These are phyloP conservation scores for Trichoderma sp. DNA, from an alignment of 2,329 filamentous ascomycete genomes.

Conservation along the genomic window DNA sequence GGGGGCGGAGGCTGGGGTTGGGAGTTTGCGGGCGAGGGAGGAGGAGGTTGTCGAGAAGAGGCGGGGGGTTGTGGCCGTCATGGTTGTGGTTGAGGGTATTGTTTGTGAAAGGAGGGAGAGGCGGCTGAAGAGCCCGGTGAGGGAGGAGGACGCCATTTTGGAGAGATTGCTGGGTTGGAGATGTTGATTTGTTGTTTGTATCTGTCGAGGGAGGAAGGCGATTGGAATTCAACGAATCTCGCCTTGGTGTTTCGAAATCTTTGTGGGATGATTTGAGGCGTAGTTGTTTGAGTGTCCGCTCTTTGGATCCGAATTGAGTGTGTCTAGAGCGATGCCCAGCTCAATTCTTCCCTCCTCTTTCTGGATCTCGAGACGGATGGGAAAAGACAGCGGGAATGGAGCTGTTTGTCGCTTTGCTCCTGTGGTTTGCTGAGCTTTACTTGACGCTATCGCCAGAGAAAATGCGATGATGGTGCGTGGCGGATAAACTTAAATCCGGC, in stretches of 20 bases:
- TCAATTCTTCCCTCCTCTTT: background rate
- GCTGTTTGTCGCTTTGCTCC: background rate
- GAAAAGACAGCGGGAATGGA: background rate
- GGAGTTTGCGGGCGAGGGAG: slow-evolving; percentile 34
- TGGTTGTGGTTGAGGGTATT: slow-evolving; percentile 22
- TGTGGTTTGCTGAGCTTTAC: background rate
- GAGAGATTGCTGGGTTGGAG: background rate
- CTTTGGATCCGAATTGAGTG: background rate
- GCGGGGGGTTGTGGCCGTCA: slow-evolving; percentile 22
- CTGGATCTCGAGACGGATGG: background rate
- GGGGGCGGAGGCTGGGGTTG: slow-evolving; percentile 29
- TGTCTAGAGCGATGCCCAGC: no score
- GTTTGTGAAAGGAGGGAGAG: slow-evolving; percentile 21
- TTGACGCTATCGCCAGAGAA: background rate
- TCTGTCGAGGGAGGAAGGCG: background rate
- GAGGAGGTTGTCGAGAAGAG: slow-evolving; percentile 37
- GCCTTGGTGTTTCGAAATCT: background rate
- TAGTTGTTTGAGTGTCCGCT: background rate
- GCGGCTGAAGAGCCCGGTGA: slow-evolving; percentile 36
- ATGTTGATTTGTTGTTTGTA: background rate
- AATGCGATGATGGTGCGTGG: slow-evolving; percentile 1
- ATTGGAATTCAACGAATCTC: background rate
- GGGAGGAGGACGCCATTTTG: slow-evolving; percentile 34
- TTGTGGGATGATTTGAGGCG: background rate
- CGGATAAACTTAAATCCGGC: slow-evolving; percentile 6